Percentiles rank a stretch among this genome's conserved stretches.
Evolutionary conservation across 2,329 filamentous ascomycete genomes (phyloP).

Genomic region (Colletotrichum falcatum): DNA sequence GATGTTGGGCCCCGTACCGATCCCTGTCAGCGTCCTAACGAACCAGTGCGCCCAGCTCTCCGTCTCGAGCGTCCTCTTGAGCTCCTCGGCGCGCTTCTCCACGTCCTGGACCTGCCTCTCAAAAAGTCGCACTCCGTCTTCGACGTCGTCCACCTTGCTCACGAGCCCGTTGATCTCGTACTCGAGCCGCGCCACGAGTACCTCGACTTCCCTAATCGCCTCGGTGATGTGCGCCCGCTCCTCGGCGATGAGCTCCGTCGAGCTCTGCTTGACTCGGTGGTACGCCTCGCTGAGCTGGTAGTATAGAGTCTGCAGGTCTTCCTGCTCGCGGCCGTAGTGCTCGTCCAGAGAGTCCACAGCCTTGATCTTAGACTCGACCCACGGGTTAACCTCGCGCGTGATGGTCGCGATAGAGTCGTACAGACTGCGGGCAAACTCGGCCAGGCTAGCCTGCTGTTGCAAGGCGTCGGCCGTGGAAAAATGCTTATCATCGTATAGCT

Average conservation of each 20-base stretch:
- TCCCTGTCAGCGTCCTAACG: slow-evolving; percentile 69
- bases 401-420: slow-evolving; percentile 65
- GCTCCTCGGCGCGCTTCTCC: slow-evolving; percentile 71
- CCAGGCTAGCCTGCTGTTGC: slow-evolving; percentile 46
- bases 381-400: slow-evolving; percentile 66
- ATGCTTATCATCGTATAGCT: slow-evolving; percentile 51
- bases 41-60: slow-evolving; percentile 76
- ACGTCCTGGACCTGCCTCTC: slow-evolving; percentile 81
- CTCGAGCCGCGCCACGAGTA: slow-evolving; percentile 85
- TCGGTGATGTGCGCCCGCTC: slow-evolving; percentile 78
- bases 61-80: slow-evolving; percentile 72
- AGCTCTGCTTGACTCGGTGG: slow-evolving; percentile 73
- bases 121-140: slow-evolving; percentile 84
- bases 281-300: slow-evolving; percentile 78
- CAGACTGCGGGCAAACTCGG: slow-evolving; percentile 68
- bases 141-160: slow-evolving; percentile 86
- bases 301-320: slow-evolving; percentile 75
- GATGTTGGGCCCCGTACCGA: slow-evolving; percentile 71
- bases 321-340: slow-evolving; percentile 71
- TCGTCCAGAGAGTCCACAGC: slow-evolving; percentile 70
- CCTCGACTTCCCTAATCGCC: slow-evolving; percentile 81
- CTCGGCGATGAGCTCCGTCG: slow-evolving; percentile 75
- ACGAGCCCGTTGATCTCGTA: slow-evolving; percentile 89
- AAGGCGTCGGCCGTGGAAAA: slow-evolving; percentile 42
- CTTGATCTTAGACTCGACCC: slow-evolving; percentile 70